phyloP scores from a whole-genome alignment of 1,284 basidiomycete genomes.

The Athelia sp. region DNA sequence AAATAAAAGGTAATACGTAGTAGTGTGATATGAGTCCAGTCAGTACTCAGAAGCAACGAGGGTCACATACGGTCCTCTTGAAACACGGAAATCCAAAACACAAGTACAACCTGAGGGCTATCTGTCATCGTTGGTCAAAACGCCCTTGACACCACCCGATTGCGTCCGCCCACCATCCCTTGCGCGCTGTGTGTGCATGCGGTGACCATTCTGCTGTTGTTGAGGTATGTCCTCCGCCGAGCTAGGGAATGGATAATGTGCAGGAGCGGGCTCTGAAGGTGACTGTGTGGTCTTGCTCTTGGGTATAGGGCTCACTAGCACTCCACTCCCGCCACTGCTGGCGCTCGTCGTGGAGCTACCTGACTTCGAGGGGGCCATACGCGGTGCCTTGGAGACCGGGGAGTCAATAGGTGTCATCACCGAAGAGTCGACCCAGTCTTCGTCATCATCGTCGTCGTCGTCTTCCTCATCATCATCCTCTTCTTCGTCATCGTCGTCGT shows the following conservation, averaged over 20 bases:
- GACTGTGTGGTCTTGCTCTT: constrained; percentile 28
- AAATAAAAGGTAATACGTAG: too few relatives aligned
- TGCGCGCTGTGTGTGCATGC: constrained; percentile 63
- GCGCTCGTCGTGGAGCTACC: constrained; percentile 9
- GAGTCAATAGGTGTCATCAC: constrained; percentile 27
- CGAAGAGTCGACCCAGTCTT: constrained; percentile 60
- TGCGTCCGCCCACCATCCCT: constrained; percentile 76
- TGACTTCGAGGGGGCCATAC: constrained; percentile 4
- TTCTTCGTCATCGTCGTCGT: constrained; percentile 16
- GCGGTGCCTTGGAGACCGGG: constrained; percentile 20
- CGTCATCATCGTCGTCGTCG: constrained; percentile 41
- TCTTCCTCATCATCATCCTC: constrained; percentile 27
- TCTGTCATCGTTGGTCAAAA: constrained; percentile 40
- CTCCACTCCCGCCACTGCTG: constrained; percentile 33
- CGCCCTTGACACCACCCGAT: constrained; percentile 65
- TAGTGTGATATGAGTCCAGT: too few relatives aligned
- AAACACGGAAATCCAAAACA: not conserved
- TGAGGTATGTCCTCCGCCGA: constrained; percentile 31
- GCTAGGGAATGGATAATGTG: constrained; percentile 59
- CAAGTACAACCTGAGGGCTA: too few relatives aligned
- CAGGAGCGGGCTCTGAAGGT: constrained; percentile 21
- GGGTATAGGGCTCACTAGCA: constrained; percentile 20
- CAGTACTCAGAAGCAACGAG: too few relatives aligned
- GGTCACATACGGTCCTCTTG: too few relatives aligned
- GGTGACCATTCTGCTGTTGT: constrained; percentile 27